A percentile compares a stretch with the other conserved stretches of the same genome.
Evolutionary conservation across 371 early-diverging fungal genomes (phyloP).

Genomic region (Smittium mucronatum): DNA sequence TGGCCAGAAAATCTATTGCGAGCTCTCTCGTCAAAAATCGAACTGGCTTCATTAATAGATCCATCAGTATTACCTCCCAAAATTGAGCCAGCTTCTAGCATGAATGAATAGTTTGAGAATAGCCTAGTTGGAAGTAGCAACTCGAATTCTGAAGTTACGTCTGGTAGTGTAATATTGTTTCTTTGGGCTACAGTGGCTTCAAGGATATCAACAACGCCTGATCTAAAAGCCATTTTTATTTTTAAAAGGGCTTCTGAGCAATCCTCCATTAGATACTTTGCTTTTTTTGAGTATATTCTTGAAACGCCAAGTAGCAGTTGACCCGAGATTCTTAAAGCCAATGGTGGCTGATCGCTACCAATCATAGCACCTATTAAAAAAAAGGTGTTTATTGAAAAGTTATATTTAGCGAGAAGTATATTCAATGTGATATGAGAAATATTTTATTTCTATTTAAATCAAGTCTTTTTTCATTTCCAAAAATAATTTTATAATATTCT

Average conservation of each 20-base stretch:
- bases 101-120: constrained; percentile 33
- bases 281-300: constrained; percentile 91
- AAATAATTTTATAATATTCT: too few relatives aligned
- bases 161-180: constrained; percentile 76
- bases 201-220: constrained; percentile 76
- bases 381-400: neutral
- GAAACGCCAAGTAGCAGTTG: constrained; percentile 94
- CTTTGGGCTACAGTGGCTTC: constrained; percentile 57
- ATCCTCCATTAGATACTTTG: constrained; percentile 91
- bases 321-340: constrained; percentile 89
- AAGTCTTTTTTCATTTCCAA: too few relatives aligned
- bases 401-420: neutral
- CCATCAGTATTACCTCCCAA: neutral
- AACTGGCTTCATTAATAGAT: neutral
- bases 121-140: constrained; percentile 62
- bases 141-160: constrained; percentile 78
- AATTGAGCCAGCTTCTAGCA: constrained; percentile 25
- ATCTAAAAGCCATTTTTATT: constrained; percentile 83
- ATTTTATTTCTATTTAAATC: too few relatives aligned
- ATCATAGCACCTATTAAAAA: constrained; percentile 60
- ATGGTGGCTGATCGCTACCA: constrained; percentile 60
- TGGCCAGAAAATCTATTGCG: constrained; percentile 23
- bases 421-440: too few relatives aligned
- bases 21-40: constrained; percentile 9
- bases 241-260: constrained; percentile 91